These are phyloP conservation scores for Fusarium sp. DNA, from an alignment of 2,329 filamentous ascomycete species.

Conservation along the genomic window DNA sequence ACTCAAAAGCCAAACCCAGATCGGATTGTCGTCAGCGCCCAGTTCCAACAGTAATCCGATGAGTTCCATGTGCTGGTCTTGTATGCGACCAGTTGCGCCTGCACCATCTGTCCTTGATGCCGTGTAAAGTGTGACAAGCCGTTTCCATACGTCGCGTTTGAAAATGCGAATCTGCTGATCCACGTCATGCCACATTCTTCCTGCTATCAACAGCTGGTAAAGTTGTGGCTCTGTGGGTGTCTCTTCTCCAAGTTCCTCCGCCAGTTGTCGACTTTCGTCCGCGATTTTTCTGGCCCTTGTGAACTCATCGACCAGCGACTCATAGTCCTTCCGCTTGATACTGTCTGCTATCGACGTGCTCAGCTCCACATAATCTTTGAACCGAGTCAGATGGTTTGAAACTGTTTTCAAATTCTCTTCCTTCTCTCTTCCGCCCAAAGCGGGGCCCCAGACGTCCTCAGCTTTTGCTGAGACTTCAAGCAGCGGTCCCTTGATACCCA, in stretches of 20 bases:
- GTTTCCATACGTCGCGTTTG: conserved; percentile 90
- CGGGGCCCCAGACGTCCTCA: conserved; percentile 97
- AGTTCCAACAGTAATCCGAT: conserved; percentile 91
- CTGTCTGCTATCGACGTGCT: conserved; percentile 81
- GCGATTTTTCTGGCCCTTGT: conserved; percentile 83
- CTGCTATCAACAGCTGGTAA: conserved; percentile 87
- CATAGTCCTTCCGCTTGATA: conserved; percentile 92
- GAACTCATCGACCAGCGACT: conserved; percentile 87
- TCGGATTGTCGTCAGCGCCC: conserved; percentile 94
- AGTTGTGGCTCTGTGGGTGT: conserved; percentile 81
- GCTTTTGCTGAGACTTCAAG: conserved; percentile 93
- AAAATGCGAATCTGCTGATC: conserved; percentile 86
- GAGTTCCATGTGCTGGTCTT: conserved; percentile 90
- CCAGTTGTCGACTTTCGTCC: conserved; percentile 79
- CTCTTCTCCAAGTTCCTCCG: conserved; percentile 64
- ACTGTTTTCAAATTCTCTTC: conserved; percentile 87
- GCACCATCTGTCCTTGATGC: conserved; percentile 60
- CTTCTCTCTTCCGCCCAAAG: conserved; percentile 88
- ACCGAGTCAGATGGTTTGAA: conserved; percentile 78
- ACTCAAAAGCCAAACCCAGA: conserved; percentile 94
- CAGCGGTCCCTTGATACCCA: conserved; percentile 88
- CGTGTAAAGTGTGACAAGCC: conserved; percentile 75
- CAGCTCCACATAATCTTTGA: conserved; percentile 84
- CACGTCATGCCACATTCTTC: conserved; percentile 94
- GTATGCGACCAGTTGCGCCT: conserved; percentile 63